Percentiles rank a stretch among this genome's conserved stretches.
Evolutionary conservation across 2,329 filamentous ascomycete species (phyloP).

Genomic region (Aspergillus amoenus): DNA sequence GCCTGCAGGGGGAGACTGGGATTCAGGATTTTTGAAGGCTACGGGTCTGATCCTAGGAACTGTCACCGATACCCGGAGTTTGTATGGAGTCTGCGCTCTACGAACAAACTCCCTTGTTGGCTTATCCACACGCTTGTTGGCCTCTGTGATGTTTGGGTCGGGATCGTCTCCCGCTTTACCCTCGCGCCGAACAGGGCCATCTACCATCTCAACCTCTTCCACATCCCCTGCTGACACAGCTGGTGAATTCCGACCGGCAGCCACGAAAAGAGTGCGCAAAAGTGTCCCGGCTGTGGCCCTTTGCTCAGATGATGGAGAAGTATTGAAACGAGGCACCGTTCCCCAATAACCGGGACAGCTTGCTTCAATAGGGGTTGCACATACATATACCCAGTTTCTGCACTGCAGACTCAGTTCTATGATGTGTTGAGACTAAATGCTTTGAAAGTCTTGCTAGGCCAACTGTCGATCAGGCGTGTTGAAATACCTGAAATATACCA

Average conservation of each 20-base stretch:
- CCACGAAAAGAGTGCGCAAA: too few species aligned
- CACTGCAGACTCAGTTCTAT: background rate
- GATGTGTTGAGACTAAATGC: background rate
- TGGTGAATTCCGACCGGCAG: too few species aligned
- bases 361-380: background rate
- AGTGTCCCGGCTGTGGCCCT: background rate
- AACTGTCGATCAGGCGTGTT: background rate
- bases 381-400: background rate
- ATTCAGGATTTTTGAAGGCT: slow-evolving; percentile 65
- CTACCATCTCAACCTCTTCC: too few species aligned
- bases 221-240: too few species aligned
- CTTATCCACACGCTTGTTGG: too few species aligned
- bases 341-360: background rate
- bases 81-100: background rate
- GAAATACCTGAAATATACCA: background rate
- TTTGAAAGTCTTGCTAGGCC: background rate
- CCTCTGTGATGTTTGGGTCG: too few species aligned
- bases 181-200: too few species aligned
- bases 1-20: slow-evolving; percentile 62
- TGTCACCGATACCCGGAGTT: background rate
- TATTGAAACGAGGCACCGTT: background rate
- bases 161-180: too few species aligned
- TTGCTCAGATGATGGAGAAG: background rate
- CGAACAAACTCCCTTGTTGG: background rate
- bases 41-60: background rate